Evolutionary conservation across 2,329 filamentous ascomycete genomes (phyloP), one percentile per base, ranked within the genome.

Genomic region (Nannizziopsis arthrosporioides): DNA sequence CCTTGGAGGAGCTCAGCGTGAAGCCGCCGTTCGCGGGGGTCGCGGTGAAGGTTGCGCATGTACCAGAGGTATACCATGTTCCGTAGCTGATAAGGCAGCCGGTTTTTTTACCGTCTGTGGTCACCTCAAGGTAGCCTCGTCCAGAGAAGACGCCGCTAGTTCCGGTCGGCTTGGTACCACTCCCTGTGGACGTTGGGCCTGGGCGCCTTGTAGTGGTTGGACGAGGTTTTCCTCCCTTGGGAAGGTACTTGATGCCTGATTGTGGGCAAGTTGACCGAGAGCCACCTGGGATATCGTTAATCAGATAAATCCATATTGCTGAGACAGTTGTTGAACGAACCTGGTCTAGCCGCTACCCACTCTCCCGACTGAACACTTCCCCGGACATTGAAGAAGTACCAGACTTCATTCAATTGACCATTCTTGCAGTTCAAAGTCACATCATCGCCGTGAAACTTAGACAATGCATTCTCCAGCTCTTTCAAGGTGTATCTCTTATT

Each of bases 51-150:
- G 73, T 80, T 0, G 80, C 80, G 56, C 79, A 82, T 0, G 77
- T 80, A 3, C 79, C 78, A 3, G 66, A 71, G 0, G 72, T 72
- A 56, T 80, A 83, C 80, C 80, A 84, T 0, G 72, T 76, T 0
- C 80, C 80, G 2, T 63, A 68, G 43, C 71, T 71, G 57, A 82
- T 83, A 51, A 83, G 68, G 56, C 78, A 83, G 15, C 80, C 80
- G 3, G 69, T 71, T 42, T 67, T 60, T n/a, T 58, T 59, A 2
- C 74, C 72, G 12, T 43, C 40, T n/a, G 47, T 42, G 34, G 55
- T 53, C 3, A 78, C 76, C 48, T 77, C 73, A 27, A 82, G 61
- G 55, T 71, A 73, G 0, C 80, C 80, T 12, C 65, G 71, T 1
- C 79, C 80, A 10, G 67, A 67, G 60, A 77, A 77, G 0, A 70